Evolutionary conservation across 768 basidiomycete genomes (phyloP).

Genomic region (Tricholoma matsutake): DNA sequence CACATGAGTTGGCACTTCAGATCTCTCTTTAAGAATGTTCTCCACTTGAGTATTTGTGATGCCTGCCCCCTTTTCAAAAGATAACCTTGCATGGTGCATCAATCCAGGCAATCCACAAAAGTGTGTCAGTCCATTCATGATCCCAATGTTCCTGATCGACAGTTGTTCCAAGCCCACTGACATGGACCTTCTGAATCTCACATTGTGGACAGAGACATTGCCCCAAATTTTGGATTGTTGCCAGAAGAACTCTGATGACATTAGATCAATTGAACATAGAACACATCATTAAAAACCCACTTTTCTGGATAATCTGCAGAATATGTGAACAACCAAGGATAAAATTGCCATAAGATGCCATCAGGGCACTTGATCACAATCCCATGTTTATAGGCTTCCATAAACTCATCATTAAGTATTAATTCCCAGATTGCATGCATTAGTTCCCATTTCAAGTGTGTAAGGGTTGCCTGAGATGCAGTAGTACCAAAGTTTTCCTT

Average conservation of each 20-base stretch:
- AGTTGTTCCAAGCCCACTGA: constrained; percentile 11
- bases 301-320: constrained; percentile 32
- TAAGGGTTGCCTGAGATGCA: no score
- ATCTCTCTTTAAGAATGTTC: constrained; percentile 20
- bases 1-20: constrained; percentile 30
- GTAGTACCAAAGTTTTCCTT: background rate
- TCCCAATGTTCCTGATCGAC: constrained; percentile 1
- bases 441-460: constrained; percentile 26
- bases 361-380: constrained; percentile 20
- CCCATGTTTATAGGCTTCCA: constrained; percentile 23
- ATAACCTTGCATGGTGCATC: constrained; percentile 20
- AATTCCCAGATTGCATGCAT: constrained; percentile 26
- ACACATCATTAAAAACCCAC: constrained; percentile 13
- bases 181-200: constrained; percentile 6
- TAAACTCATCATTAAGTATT: constrained; percentile 22
- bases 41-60: constrained; percentile 27
- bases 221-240: constrained; percentile 16
- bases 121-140: constrained; percentile 7
- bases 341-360: constrained; percentile 23
- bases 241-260: constrained; percentile 17
- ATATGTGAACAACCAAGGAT: constrained; percentile 25
- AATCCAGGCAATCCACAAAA: constrained; percentile 9
- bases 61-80: constrained; percentile 21
- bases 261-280: background rate
- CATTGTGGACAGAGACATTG: constrained; percentile 21